phyloP scores from a whole-genome alignment of 108 stramenopile genomes.

The Chaetoceros tenuissimus region DNA sequence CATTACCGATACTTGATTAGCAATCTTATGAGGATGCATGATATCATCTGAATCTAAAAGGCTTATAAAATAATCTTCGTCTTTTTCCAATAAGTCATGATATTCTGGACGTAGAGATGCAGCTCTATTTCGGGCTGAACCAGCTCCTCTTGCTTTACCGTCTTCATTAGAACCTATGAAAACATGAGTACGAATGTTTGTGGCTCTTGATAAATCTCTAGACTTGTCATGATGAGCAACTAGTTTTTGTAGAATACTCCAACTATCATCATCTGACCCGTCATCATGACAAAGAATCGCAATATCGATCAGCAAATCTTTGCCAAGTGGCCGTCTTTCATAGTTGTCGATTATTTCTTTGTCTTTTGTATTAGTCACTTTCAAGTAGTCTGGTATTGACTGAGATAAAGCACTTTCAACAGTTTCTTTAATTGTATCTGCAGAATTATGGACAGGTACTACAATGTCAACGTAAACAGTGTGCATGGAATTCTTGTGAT shows the following conservation, averaged over 20 bases:
- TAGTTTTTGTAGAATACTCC: conserved; percentile 24
- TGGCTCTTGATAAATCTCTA: conserved; percentile 1
- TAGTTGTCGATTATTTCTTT: no score
- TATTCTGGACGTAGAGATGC: conserved; percentile 24
- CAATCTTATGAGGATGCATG: conserved; percentile 62
- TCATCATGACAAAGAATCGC: conserved; percentile 76
- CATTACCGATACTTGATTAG: conserved; percentile 57
- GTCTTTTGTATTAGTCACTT: background rate
- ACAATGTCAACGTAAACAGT: conserved; percentile 65
- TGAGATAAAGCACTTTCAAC: conserved; percentile 63
- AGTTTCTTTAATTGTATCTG: conserved; percentile 53
- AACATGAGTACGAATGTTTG: conserved; percentile 8
- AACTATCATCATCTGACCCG: conserved; percentile 63
- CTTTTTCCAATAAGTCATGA: background rate
- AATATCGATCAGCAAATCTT: conserved; percentile 28
- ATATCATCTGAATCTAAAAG: conserved; percentile 78
- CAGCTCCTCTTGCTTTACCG: conserved; percentile 53
- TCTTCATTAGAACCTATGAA: conserved; percentile 24
- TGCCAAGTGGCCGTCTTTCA: conserved; percentile 3
- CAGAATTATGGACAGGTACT: conserved; percentile 74
- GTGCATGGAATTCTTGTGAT: no score
- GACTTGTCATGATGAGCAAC: conserved; percentile 6
- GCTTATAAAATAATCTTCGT: conserved; percentile 43
- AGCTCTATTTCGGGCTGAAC: conserved; percentile 76
- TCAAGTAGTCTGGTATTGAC: conserved; percentile 30